These are phyloP conservation scores for Tulasnella calospora DNA, from an alignment of 768 basidiomycete genomes.

Conservation along the genomic window DNA sequence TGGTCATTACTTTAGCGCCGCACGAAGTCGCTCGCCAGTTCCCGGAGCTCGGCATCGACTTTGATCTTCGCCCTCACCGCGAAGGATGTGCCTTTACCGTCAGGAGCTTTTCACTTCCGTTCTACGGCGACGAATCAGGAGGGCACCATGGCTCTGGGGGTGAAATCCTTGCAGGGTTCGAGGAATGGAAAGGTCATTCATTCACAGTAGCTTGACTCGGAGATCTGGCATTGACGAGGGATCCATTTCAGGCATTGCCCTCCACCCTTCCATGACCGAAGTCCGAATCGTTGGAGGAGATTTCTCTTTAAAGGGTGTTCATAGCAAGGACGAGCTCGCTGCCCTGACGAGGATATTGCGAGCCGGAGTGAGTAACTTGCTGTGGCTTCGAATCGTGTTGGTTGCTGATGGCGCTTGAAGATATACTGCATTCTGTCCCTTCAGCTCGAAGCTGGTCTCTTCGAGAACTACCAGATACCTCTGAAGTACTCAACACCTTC, in stretches of 20 bases:
- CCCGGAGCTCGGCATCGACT: constrained; percentile 13
- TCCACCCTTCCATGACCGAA: constrained; percentile 25
- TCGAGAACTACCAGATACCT: constrained; percentile 9
- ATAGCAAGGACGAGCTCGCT: constrained; percentile 43
- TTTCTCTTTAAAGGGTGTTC: constrained; percentile 50
- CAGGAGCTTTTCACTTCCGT: constrained; percentile 42
- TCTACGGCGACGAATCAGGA: constrained; percentile 33
- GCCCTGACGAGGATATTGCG: constrained; percentile 49
- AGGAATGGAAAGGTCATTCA: constrained; percentile 51
- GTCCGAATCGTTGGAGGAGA: constrained; percentile 54
- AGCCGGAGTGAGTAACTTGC: constrained; percentile 43
- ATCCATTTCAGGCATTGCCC: background rate
- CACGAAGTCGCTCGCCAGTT: background rate
- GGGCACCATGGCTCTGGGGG: constrained; percentile 27
- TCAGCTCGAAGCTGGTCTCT: constrained; percentile 29
- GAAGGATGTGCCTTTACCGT: constrained; percentile 44
- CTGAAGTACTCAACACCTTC: constrained; percentile 12
- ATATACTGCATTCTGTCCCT: constrained; percentile 46
- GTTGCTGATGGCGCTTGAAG: constrained; percentile 53
- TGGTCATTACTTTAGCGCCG: constrained; percentile 18
- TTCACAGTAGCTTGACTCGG: constrained; percentile 27
- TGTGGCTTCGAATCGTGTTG: constrained; percentile 52
- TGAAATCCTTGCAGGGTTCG: constrained; percentile 47
- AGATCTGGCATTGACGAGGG: background rate
- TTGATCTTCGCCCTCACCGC: constrained; percentile 19